These are phyloP conservation scores for Flaveria trinervia DNA, from an alignment of 129 eudicot genomes.

Conservation along the genomic window DNA sequence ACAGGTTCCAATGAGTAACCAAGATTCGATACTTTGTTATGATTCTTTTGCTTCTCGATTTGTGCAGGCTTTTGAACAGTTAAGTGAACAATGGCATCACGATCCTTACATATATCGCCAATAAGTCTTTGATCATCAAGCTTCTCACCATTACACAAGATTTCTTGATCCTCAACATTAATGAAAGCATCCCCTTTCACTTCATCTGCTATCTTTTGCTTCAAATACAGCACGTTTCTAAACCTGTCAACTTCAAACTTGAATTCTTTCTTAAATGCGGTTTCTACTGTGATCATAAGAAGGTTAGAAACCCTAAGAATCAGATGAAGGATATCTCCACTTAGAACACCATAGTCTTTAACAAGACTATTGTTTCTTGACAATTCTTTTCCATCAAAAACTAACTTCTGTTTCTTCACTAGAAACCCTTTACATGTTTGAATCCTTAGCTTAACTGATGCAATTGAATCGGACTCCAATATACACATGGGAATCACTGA, in stretches of 20 bases:
- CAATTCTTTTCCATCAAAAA: constrained; percentile 60
- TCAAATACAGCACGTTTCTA: constrained; percentile 54
- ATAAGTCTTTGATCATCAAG: constrained; percentile 69
- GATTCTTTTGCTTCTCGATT: constrained; percentile 36
- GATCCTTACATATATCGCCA: constrained; percentile 50
- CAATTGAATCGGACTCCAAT: constrained; percentile 80
- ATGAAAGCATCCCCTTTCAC: constrained; percentile 53
- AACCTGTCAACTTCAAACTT: constrained; percentile 57
- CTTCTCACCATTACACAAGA: constrained; percentile 58
- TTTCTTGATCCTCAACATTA: constrained; percentile 51
- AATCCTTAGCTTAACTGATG: constrained; percentile 76
- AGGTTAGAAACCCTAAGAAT: constrained; percentile 58
- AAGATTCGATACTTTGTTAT: constrained; percentile 28
- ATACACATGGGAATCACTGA: constrained; percentile 71
- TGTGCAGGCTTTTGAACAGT: constrained; percentile 55
- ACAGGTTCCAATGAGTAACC: constrained; percentile 51
- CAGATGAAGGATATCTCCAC: constrained; percentile 63
- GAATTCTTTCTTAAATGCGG: constrained; percentile 50
- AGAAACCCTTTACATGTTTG: constrained; percentile 78
- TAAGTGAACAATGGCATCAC: constrained; percentile 56
- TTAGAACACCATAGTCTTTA: constrained; percentile 70
- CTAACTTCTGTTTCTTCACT: constrained; percentile 67
- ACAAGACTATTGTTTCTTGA: constrained; percentile 56
- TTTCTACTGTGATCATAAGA: constrained; percentile 57
- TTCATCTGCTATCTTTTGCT: constrained; percentile 51